phyloP scores from a whole-genome alignment of 164 flowering plant genomes.

The Euptelea pleiosperma region DNA sequence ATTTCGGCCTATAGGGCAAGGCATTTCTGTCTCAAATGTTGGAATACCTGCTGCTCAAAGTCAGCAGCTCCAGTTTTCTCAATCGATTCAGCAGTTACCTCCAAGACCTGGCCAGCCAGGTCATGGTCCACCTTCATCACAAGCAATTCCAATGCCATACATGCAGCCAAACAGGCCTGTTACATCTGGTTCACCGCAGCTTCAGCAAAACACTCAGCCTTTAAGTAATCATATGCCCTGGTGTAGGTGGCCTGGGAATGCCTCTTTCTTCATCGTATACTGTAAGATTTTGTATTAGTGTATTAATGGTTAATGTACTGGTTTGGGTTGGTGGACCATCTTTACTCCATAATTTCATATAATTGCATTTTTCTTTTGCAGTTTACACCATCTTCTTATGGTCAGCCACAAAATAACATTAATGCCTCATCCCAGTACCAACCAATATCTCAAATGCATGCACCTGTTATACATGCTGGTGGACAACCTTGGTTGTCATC shows the following conservation, averaged over 20 bases:
- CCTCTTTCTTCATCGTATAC: slow-evolving; percentile 63
- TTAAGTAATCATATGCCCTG: slow-evolving; percentile 39
- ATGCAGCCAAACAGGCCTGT: slow-evolving; percentile 49
- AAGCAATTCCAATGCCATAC: slow-evolving; percentile 50
- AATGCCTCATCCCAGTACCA: slow-evolving; percentile 51
- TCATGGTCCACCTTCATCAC: slow-evolving; percentile 51
- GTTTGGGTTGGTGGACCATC: not conserved
- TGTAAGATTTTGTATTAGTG: slow-evolving; percentile 37
- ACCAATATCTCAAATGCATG: slow-evolving; percentile 57
- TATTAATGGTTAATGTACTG: not conserved
- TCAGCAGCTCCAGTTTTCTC: slow-evolving; percentile 66
- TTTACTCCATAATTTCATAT: slow-evolving; percentile 1
- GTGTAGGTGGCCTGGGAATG: slow-evolving; percentile 52
- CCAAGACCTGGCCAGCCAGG: slow-evolving; percentile 60
- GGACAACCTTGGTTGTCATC: slow-evolving; percentile 68
- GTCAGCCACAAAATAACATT: slow-evolving; percentile 47
- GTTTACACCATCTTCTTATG: slow-evolving; percentile 59
- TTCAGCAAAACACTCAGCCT: slow-evolving; percentile 46
- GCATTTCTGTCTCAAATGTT: slow-evolving; percentile 35
- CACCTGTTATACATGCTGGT: slow-evolving; percentile 31
- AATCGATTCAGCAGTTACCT: slow-evolving; percentile 66
- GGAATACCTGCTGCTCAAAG: slow-evolving; percentile 49
- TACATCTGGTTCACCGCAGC: slow-evolving; percentile 41
- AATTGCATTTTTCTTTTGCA: slow-evolving; percentile 24
- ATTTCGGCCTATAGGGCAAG: slow-evolving; percentile 59